Percentiles rank a stretch among this genome's conserved stretches.
Evolutionary conservation across 768 basidiomycete genomes (phyloP).

Genomic region (Dioszegia aurantiaca): DNA sequence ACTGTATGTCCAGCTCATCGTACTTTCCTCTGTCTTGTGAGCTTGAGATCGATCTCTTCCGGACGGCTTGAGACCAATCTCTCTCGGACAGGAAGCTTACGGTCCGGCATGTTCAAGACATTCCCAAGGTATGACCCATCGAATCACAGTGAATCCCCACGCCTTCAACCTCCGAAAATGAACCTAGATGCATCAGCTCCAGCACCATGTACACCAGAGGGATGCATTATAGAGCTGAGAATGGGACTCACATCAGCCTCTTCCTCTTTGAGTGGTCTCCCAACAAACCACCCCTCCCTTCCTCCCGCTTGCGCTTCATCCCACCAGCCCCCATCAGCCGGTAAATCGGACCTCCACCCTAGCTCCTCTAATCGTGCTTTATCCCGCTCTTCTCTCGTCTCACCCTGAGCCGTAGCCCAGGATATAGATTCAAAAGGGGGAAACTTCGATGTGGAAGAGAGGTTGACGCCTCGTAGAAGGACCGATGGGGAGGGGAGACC

Average conservation of each 20-base stretch:
- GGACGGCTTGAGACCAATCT: no score
- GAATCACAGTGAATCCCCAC: conserved; percentile 89
- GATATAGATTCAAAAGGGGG: conserved; percentile 57
- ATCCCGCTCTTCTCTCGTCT: conserved; percentile 22
- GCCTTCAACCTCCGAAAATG: conserved; percentile 79
- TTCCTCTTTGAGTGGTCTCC: conserved; percentile 75
- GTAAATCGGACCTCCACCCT: conserved; percentile 62
- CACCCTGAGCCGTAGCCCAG: not conserved
- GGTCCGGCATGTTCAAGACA: conserved; percentile 89
- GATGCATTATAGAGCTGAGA: not conserved
- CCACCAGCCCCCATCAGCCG: conserved; percentile 76
- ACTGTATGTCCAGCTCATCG: conserved; percentile 88
- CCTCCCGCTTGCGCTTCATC: conserved; percentile 63
- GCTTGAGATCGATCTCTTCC: no score
- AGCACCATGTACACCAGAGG: not conserved
- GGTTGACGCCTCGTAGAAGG: conserved; percentile 88
- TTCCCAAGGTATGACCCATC: conserved; percentile 89
- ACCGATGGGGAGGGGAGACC: conserved; percentile 62
- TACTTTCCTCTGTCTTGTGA: conserved; percentile 67
- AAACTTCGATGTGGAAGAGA: conserved; percentile 80
- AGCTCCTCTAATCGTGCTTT: conserved; percentile 16
- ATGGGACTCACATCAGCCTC: conserved; percentile 56
- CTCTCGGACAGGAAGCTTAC: conserved; percentile 60
- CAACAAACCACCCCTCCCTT: conserved; percentile 69
- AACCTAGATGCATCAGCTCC: conserved; percentile 61